Evolutionary conservation across 306 rosid genomes (phyloP).

Genomic region (Fagus crenata): DNA sequence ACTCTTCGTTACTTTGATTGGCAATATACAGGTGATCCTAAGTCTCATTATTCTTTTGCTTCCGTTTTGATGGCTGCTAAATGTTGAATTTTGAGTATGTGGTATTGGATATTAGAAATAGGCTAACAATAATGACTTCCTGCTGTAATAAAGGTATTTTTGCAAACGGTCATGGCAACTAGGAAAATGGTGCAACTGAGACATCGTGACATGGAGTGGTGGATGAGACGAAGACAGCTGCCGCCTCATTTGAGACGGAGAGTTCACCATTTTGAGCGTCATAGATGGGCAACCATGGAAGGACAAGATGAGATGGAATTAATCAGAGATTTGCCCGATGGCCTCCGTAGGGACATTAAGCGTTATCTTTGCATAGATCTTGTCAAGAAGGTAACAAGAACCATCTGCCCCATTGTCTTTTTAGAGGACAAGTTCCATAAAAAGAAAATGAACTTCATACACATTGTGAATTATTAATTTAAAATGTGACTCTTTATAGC

Average conservation of each 20-base stretch:
- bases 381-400: conserved; percentile 32
- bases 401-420: no score
- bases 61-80: no score
- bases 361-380: conserved; percentile 47
- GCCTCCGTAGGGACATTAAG: conserved; percentile 42
- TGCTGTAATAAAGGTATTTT: conserved; percentile 24
- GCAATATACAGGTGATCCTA: conserved; percentile 39
- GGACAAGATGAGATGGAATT: conserved; percentile 39
- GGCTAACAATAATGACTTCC: neutral
- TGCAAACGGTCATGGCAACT: conserved; percentile 33
- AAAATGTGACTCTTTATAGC: no score
- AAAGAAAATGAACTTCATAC: no score
- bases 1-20: conserved; percentile 35
- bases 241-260: conserved; percentile 36
- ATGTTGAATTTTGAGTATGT: no score
- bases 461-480: no score
- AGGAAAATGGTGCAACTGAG: conserved; percentile 36
- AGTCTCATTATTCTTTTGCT: neutral
- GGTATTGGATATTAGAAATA: neutral
- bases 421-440: no score
- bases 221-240: conserved; percentile 46
- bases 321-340: conserved; percentile 38
- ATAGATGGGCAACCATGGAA: conserved; percentile 34
- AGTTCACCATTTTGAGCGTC: conserved; percentile 34
- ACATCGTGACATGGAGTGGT: conserved; percentile 41